Evolutionary conservation across 2,329 filamentous ascomycete species (phyloP).

Genomic region (Dactylonectria estremocensis): DNA sequence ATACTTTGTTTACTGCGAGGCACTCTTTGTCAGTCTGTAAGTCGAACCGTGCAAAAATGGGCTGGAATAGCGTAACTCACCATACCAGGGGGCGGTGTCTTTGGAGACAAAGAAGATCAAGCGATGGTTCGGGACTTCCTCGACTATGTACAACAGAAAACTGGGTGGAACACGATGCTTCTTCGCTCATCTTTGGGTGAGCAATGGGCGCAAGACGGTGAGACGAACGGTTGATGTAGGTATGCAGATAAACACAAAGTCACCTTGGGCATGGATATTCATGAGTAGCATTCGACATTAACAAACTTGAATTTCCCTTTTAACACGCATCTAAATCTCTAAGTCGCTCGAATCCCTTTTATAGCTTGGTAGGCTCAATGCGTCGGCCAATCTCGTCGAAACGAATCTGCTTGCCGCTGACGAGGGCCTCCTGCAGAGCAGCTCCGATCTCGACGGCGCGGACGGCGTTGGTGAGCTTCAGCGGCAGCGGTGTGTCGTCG

Average conservation of each 20-base stretch:
- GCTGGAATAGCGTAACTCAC: background rate
- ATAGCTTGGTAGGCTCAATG: constrained; percentile 30
- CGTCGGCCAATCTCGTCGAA: constrained; percentile 32
- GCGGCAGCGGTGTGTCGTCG: constrained; percentile 58
- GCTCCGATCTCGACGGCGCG: constrained; percentile 30
- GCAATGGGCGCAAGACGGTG: constrained; percentile 32
- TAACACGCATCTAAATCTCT: background rate
- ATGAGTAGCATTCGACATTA: constrained; percentile 1
- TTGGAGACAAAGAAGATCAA: constrained; percentile 34
- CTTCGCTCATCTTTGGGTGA: constrained; percentile 29
- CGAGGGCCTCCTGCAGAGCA: constrained; percentile 28
- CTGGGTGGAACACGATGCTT: constrained; percentile 34
- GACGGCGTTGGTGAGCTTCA: constrained; percentile 28
- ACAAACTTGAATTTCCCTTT: constrained; percentile 2
- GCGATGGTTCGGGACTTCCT: constrained; percentile 33
- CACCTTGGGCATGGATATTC: background rate
- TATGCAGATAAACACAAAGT: constrained; percentile 8
- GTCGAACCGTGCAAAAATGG: background rate
- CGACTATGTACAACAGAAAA: constrained; percentile 32
- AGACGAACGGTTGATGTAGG: background rate
- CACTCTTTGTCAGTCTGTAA: constrained; percentile 32
- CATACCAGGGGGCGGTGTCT: constrained; percentile 33
- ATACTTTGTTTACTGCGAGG: constrained; percentile 31
- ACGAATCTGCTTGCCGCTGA: constrained; percentile 26
- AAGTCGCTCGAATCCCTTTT: background rate